These are phyloP conservation scores for Penicillium bovifimosum DNA, from an alignment of 495 filamentous ascomycete genomes.

Conservation along the genomic window DNA sequence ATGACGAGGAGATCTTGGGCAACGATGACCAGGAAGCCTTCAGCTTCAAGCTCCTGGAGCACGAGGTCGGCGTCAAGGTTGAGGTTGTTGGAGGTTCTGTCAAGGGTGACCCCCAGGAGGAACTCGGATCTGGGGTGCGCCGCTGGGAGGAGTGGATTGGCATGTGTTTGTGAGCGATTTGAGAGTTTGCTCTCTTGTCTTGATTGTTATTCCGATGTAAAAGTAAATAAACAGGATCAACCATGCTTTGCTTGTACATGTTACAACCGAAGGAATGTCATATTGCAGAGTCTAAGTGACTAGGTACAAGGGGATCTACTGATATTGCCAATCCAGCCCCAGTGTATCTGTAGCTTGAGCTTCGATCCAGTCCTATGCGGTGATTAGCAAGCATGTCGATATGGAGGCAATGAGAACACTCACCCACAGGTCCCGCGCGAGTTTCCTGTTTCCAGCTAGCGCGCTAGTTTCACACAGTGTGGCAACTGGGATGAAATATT, in stretches of 20 bases:
- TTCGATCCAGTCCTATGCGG: conserved; percentile 20
- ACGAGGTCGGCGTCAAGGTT: conserved; percentile 68
- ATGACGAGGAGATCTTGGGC: conserved; percentile 77
- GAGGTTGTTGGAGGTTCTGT: conserved; percentile 76
- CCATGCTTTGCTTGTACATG: conserved; percentile 1
- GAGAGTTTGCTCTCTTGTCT: background rate
- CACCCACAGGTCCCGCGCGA: conserved; percentile 28
- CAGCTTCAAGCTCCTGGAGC: conserved; percentile 72
- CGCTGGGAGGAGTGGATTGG: conserved; percentile 91
- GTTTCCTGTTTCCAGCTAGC: conserved; percentile 19
- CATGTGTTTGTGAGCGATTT: conserved; percentile 44
- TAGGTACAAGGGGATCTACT: background rate
- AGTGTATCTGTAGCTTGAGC: conserved; percentile 12
- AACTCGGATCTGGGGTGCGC: conserved; percentile 55
- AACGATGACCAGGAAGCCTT: conserved; percentile 68
- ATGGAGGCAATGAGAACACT: background rate
- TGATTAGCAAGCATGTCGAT: background rate
- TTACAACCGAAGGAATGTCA: conserved; percentile 1
- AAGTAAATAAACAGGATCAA: background rate
- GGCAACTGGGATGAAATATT: conserved; percentile 36
- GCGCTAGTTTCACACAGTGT: conserved; percentile 14
- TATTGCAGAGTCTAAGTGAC: background rate
- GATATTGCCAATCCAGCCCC: conserved; percentile 6
- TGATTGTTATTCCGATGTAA: background rate
- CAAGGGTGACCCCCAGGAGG: conserved; percentile 52